phyloP scores from a whole-genome alignment of 1,139 yeast species.

The Saccharomyces uvarum region DNA sequence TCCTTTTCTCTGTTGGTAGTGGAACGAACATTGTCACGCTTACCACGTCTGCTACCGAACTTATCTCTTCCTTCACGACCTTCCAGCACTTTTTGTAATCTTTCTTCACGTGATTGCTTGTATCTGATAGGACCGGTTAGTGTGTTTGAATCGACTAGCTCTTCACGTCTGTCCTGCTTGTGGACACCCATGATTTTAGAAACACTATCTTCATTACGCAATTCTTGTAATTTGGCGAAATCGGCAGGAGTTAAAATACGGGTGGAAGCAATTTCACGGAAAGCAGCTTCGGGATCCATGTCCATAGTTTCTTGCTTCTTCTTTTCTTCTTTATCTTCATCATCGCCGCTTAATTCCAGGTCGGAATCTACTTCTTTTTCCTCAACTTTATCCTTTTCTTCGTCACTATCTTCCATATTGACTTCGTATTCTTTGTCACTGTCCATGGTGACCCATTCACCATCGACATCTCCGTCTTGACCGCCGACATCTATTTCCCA shows the following conservation, averaged over 20 bases:
- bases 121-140: constrained; percentile 80
- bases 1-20: constrained; percentile 95
- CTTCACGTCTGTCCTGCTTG: constrained; percentile 51
- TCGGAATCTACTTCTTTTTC: constrained; percentile 35
- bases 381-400: constrained; percentile 32
- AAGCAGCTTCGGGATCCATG: constrained; percentile 38
- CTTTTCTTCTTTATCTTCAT: constrained; percentile 19
- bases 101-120: constrained; percentile 81
- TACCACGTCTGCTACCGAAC: constrained; percentile 82
- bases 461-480: constrained; percentile 41
- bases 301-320: constrained; percentile 16
- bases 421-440: constrained; percentile 48
- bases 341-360: constrained; percentile 34
- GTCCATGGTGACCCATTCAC: constrained; percentile 50
- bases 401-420: constrained; percentile 39
- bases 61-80: constrained; percentile 90
- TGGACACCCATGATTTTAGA: constrained; percentile 63
- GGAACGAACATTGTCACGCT: constrained; percentile 67
- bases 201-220: constrained; percentile 75
- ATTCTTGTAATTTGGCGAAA: constrained; percentile 87
- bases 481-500: constrained; percentile 47
- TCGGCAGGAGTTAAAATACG: constrained; percentile 93
- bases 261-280: constrained; percentile 58
- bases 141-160: constrained; percentile 68
- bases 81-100: constrained; percentile 76